Evolutionary conservation across 768 basidiomycete species (phyloP), one percentile per base, ranked within the genome.

Genomic region (Xerocomellus chrysenteron): DNA sequence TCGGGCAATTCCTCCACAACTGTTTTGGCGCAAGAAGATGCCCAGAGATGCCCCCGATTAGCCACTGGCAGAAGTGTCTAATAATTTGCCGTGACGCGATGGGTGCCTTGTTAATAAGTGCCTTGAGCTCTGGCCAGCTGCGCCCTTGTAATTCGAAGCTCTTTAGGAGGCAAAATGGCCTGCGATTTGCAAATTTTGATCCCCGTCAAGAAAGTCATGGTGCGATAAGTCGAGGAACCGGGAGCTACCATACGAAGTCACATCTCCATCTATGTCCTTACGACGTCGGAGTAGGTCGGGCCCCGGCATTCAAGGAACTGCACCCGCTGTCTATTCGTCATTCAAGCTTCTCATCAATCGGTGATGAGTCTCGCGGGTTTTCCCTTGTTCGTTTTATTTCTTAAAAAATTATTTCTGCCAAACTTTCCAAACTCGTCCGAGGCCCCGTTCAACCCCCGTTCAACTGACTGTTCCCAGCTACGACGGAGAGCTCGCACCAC

Each of bases 101-200:
- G 37, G 12, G 54, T 56, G 57, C 57, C 63, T 58, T 60, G 36
- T 45, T 49, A 13, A 54, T 39, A 24, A 32, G 65, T 56, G 24
- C 59, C 57, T 54, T 30, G 44, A 17, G 43, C 8, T 59, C 65
- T 63, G 42, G 57, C 32, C 55, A 28, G 41, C 50, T 52, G 42
- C 55, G 52, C 50, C 49, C 37, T 54, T 54, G 54, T 26, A 21
- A 43, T 43, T 43, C 51, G 62, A 65, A 61, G 52, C 39, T 9
- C 1, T 21, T 17, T 39, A 52, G 61, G 65, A 68, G 50, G 61
- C 67, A 64, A 66, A 68, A 65, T 68, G 65, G 55, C 17, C 11
- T 43, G 56, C 1, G 48, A 6, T 39, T 62, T 42, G 40, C 48
- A 30, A 50, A 26, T 47, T 56, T 47, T 66, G 65, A 68, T 66